These are phyloP conservation scores for Cytospora chrysosperma DNA, from an alignment of 2,329 filamentous ascomycete genomes.

Conservation along the genomic window DNA sequence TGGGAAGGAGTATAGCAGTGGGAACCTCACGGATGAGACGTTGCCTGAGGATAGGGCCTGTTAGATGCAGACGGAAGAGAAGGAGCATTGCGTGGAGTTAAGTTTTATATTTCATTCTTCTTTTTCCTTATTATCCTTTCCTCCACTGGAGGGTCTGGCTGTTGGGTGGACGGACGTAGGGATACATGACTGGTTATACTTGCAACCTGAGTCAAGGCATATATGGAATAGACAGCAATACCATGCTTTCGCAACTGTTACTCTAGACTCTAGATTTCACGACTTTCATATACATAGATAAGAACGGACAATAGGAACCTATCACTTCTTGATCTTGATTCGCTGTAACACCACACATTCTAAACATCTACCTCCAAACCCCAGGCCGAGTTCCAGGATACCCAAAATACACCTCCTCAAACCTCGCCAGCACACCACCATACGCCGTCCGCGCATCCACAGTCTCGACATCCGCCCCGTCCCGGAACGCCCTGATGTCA, in stretches of 20 bases:
- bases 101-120: no score
- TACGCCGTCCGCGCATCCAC: constrained; percentile 8
- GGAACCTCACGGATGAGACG: constrained; percentile 6
- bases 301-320: no score
- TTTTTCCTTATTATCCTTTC: neutral
- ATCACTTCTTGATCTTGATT: no score
- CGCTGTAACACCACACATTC: no score
- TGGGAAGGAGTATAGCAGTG: constrained; percentile 4
- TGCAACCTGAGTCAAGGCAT: neutral
- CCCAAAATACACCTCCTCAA: constrained; percentile 19
- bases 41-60: neutral
- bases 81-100: neutral
- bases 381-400: neutral
- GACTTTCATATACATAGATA: no score
- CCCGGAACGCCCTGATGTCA: constrained; percentile 19
- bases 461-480: constrained; percentile 14
- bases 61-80: neutral
- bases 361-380: neutral
- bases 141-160: neutral
- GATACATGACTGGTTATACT: neutral
- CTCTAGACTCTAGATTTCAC: neutral
- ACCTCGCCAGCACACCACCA: constrained; percentile 10
- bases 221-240: neutral
- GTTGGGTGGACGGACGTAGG: neutral
- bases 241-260: neutral